These are phyloP conservation scores for Dovyalis caffra DNA, from an alignment of 345 rosid species.

Conservation along the genomic window DNA sequence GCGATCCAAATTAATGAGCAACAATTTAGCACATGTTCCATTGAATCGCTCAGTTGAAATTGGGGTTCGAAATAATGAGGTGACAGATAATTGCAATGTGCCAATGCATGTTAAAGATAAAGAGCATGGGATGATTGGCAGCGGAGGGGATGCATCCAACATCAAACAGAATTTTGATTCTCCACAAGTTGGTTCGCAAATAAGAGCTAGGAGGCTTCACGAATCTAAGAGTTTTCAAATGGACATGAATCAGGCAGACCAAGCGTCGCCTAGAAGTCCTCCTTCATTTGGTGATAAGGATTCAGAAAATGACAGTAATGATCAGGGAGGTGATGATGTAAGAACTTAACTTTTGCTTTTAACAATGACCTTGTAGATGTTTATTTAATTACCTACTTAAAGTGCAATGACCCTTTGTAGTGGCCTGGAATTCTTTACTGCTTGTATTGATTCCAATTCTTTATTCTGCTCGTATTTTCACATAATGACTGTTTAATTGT, in stretches of 20 bases:
- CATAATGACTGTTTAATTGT: not conserved
- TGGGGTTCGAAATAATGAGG: conserved; percentile 20
- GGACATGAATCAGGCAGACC: conserved; percentile 30
- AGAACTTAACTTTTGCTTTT: conserved; percentile 16
- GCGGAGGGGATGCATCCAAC: conserved; percentile 16
- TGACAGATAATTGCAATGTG: conserved; percentile 12
- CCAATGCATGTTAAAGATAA: conserved; percentile 17
- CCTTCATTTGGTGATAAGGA: conserved; percentile 51
- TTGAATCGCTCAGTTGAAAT: conserved; percentile 13
- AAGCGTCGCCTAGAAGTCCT: conserved; percentile 41
- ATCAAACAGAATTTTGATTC: conserved; percentile 14
- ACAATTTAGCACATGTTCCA: conserved; percentile 4
- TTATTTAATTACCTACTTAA: not conserved
- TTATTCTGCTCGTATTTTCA: not conserved
- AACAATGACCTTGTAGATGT: not conserved
- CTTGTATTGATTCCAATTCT: not conserved
- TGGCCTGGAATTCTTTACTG: not conserved
- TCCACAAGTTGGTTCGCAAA: conserved; percentile 22
- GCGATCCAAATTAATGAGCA: not conserved
- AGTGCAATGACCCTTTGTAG: not conserved
- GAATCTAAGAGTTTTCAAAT: conserved; percentile 22
- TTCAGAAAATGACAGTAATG: conserved; percentile 46
- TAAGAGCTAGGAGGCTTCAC: conserved; percentile 8
- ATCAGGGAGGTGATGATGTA: conserved; percentile 37
- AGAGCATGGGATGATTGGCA: conserved; percentile 21